phyloP scores from a whole-genome alignment of 2,329 filamentous ascomycete genomes.

The Curvularia sp. region DNA sequence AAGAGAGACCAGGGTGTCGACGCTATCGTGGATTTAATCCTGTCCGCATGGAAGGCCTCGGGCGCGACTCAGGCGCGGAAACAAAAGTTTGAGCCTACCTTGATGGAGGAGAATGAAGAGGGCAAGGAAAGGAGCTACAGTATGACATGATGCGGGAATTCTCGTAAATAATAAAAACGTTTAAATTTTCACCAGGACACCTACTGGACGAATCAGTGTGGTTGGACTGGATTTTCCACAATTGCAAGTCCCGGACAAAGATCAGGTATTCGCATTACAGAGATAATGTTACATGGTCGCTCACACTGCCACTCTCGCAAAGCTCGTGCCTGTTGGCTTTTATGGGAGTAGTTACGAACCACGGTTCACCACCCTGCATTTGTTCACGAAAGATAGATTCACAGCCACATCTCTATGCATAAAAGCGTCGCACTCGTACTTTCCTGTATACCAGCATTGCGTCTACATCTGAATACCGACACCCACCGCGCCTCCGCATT shows the following conservation, averaged over 20 bases:
- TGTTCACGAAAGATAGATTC: background rate
- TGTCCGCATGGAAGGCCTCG: constrained; percentile 91
- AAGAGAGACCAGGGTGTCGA: constrained; percentile 87
- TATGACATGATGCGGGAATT: constrained; percentile 9
- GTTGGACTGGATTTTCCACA: background rate
- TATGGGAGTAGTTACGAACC: background rate
- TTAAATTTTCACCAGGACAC: background rate
- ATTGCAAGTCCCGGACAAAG: background rate
- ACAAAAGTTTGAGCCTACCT: constrained; percentile 42
- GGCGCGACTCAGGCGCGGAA: constrained; percentile 65
- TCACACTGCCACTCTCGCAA: background rate
- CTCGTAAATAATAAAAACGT: background rate
- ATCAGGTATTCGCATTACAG: background rate
- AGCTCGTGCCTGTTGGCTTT: background rate
- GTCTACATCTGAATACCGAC: background rate
- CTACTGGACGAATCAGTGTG: background rate
- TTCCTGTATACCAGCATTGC: background rate
- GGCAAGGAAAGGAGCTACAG: constrained; percentile 23
- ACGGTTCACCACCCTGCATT: background rate
- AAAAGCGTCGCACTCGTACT: background rate
- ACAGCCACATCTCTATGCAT: background rate
- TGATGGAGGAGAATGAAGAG: constrained; percentile 38
- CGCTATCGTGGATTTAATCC: constrained; percentile 84
- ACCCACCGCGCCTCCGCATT: background rate
- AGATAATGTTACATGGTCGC: too few species aligned